Evolutionary conservation across 179 eudicot genomes (phyloP), one percentile per base, ranked within the genome.

Genomic region (Pouteria campechiana): DNA sequence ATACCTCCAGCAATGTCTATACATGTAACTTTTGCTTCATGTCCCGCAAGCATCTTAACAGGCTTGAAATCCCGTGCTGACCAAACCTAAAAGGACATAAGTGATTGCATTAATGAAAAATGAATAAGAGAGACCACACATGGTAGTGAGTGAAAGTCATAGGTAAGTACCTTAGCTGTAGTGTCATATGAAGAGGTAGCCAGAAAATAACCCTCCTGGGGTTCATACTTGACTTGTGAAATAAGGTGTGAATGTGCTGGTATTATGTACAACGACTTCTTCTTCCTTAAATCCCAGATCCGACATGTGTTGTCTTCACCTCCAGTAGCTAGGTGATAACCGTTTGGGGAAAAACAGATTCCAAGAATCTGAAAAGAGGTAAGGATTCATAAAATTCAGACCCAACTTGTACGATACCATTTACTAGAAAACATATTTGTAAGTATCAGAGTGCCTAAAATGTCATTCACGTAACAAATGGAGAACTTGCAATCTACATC

Each of bases 261-360:
- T 57, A 90, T 86, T 14, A 55, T 63, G 65, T 90, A 90, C 43
- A 82, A 24, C 9, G 90, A 68, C 57, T 67, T 82, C 49, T 68
- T 82, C 74, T 79, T 79, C 67, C 98, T 76, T 37, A 90, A 55
- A 60, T 90, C 96, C 98, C 98, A 90, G 39, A 90, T 70, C 15
- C 88, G 68, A 49, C 98, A 90, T 44, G 92, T 77, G 44, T 90
- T 86, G 68, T 90, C 98, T 58, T 82, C 96, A 31, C 84, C 77
- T 25, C 94, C 98, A 12, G 84, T 81, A 34, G 98, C 98, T 34
- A 90, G 55, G 56, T 79, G 90, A 65, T 82, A 90, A 9, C 95
- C 96, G 54, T 86, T 90, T 17, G 96, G 96, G 44, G 96, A 90
- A 36, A 90, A 86, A 67, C 78, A 78, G 27, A 79, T 43, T 44